Evolutionary conservation across 129 eudicot species (phyloP), one percentile per base, ranked within the genome.

Genomic region (Centaurea solstitialis): DNA sequence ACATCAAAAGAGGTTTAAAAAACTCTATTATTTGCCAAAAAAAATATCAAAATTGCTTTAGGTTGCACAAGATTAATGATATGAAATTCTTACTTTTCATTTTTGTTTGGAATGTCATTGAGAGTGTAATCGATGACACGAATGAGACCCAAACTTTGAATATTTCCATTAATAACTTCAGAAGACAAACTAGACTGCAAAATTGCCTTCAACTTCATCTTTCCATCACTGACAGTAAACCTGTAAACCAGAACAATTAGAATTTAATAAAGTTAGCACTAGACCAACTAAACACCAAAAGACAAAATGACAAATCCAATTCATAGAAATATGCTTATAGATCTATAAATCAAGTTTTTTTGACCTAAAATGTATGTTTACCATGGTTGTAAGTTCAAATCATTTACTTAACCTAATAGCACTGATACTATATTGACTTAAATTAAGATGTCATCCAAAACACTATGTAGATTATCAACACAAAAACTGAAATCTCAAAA

Each of bases 131-230:
- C 95, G 50, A 82, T 69, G 40, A 95, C 70, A 37, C 92, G 91
- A 81, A 95, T 89, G 11, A 95, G 98, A 5, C 98, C 92, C 81
- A 95, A 53, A 76, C 89, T 95, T 90, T 95, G 98, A 38, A 95
- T 89, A 28, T 83, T 85, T 66, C 99, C 99, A 28, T 90, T 91
- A 7, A 79, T 81, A 1, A 95, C 94, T 83, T 89, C 90, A 73
- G 91, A 85, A 17, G 97, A 75, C 75, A 89, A 85, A 78, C 90
- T 81, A 4, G 99, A 93, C 50, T 85, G 98, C 18, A 95, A 65
- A 17, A 88, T 83, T 35, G 94, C 93, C 79, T 87, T 91, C 20
- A 95, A 86, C 86, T 95, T 92, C 97, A 62, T 84, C 76, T 89
- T 91, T 15, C 99, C 99, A 88, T 95, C 99, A 85, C 37, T 90